Base-by-base conservation (phyloP, 805 yeast species). In the Starmerella asiatica region DNA sequence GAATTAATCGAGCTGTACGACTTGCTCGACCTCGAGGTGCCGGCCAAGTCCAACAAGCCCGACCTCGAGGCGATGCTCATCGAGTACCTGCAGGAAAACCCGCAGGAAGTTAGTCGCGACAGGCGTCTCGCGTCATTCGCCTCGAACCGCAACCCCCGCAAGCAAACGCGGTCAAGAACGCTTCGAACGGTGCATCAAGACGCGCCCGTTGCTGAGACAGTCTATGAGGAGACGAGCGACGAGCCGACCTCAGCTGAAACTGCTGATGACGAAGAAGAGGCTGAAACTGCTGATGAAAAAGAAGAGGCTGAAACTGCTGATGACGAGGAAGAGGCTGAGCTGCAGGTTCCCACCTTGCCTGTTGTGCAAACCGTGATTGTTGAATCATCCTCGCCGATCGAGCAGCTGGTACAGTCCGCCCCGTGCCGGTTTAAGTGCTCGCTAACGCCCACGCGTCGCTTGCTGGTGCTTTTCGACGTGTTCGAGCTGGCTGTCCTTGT, bases 1-100 rank as follows among this genome's bases (percentile, higher is more conserved):
- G 46, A 42, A 5, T 29, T 42, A 2, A 26, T 38, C 12, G 43
- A 42, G 18, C 29, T 42, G 30, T 29, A 36, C 24, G 18, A 27
- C 8, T 18, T 14, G 29, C 32, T 39, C 14, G 43, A 39, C 12
- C 27, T 38, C 16, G 17, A 19, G 11, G 21, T 31, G 20, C 20
- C 42, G 8, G 8, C 30, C 6, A 35, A 26, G 26, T 28, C 36
- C 29, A 27, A 21, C 28, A 42, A 42, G 36, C 35, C 37, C 19
- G 9, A 31, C 18, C 36, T 42, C 18, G 43, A 42, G 38, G 33
- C 36, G 14, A 17, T 35, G 9, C 40, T 42, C 20, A 7, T 29
- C 14, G 28, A 28, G 17, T 36, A 35, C 21, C 38, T 42, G 6
- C 14, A 8, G 24, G 16, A 20, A 14, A 23, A 26, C 16, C 45